Percentiles rank a stretch among this genome's conserved stretches.
Evolutionary conservation across 805 yeast genomes (phyloP).

Genomic region (Yamadazyma philogaea): DNA sequence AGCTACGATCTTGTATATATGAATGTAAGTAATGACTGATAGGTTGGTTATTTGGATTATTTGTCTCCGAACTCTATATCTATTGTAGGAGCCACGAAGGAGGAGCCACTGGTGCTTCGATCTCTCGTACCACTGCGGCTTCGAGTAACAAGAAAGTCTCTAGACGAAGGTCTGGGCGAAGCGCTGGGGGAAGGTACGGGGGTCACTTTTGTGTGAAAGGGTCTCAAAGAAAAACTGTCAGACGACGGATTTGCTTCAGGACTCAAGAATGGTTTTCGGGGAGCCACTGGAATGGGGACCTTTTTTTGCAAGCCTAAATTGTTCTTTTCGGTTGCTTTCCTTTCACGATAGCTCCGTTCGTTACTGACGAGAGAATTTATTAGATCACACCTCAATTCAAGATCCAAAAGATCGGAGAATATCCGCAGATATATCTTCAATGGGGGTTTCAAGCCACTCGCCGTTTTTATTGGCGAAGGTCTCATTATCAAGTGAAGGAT

Average conservation of each 20-base stretch:
- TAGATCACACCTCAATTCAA: conserved; percentile 21
- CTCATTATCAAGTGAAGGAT: conserved; percentile 39
- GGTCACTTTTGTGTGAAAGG: conserved; percentile 39
- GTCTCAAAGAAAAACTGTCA: conserved; percentile 39
- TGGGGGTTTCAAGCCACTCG: conserved; percentile 41
- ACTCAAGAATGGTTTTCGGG: conserved; percentile 15
- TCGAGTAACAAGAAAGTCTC: conserved; percentile 6
- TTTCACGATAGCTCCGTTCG: conserved; percentile 25
- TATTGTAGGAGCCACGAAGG: conserved; percentile 23
- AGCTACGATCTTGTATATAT: conserved; percentile 1
- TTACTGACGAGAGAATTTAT: conserved; percentile 22
- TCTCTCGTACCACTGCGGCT: conserved; percentile 2
- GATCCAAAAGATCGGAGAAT: conserved; percentile 26
- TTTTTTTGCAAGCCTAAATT: conserved; percentile 21
- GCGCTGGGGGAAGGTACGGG: conserved; percentile 39
- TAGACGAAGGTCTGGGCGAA: conserved; percentile 30
- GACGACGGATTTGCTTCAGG: conserved; percentile 14
- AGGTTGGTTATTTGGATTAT: background rate
- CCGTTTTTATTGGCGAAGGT: conserved; percentile 36
- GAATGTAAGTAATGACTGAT: background rate
- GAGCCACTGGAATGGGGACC: conserved; percentile 16
- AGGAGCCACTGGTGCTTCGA: conserved; percentile 17
- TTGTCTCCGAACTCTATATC: conserved; percentile 28
- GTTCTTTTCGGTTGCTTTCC: conserved; percentile 31
- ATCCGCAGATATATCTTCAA: conserved; percentile 23